Evolutionary conservation across 805 yeast species (phyloP), one percentile per base, ranked within the genome.

Genomic region (Yarrowia alimentaria): DNA sequence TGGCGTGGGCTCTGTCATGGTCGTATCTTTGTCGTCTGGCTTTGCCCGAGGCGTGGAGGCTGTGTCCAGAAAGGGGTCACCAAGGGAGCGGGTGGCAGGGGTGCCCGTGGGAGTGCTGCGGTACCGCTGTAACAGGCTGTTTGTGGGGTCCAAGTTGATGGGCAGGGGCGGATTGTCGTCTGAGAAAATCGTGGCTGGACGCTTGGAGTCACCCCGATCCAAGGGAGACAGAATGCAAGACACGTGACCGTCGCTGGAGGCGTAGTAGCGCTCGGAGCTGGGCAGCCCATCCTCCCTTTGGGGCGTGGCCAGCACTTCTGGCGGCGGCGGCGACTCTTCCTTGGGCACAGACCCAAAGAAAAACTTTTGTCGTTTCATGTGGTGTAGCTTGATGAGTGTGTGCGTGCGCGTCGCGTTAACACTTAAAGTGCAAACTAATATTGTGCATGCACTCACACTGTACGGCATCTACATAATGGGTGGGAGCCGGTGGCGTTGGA

Each of bases 171-270:
- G 33, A 17, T 18, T 33, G 19, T 40, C 47, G 13, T n/a, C n/a
- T n/a, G n/a, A n/a, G n/a, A n/a, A n/a, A n/a, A n/a, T n/a, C n/a
- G n/a, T n/a, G n/a, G n/a, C n/a, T n/a, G n/a, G n/a, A n/a, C n/a
- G n/a, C n/a, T n/a, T n/a, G 32, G 24, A 13, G 28, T 28, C 18
- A 18, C 24, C 18, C 26, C 25, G 18, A 19, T 40, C 33, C 0
- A 40, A 25, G 1, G 47, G 47, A 18, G 47, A 40, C 11, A 40
- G 47, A 40, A 40, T 40, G 47, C 47, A 40, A 18, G 47, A 40
- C 18, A 40, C 19, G 22, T 40, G 47, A 14, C 47, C 47, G 22
- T 40, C 47, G 19, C 47, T 40, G 47, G 47, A 40, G 22, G 24
- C 47, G 25, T 40, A 40, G 16, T 28, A 10, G 25, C 25, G 47